Conservation (phyloP, 345 rosid genomes). For the Acer saccharum region DNA sequence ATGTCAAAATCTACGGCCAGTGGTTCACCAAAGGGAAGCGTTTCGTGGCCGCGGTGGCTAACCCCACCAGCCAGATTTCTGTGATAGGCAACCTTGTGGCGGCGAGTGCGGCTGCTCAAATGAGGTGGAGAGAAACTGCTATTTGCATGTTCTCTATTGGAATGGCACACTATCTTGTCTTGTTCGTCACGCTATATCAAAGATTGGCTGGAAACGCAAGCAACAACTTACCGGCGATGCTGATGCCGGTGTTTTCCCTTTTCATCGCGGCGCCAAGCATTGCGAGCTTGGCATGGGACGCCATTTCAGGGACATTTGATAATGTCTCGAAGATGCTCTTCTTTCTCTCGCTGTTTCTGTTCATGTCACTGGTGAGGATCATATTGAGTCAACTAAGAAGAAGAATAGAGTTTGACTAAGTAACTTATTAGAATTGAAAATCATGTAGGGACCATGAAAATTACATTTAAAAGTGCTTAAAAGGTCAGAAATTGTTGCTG, state of each 20-base stretch:
- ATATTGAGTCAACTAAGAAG: background rate
- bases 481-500: background rate
- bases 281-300: conserved; percentile 37
- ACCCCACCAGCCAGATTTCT: conserved; percentile 40
- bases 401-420: conserved; percentile 14
- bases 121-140: conserved; percentile 34
- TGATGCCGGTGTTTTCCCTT: conserved; percentile 39
- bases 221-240: conserved; percentile 28
- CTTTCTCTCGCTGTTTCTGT: conserved; percentile 39
- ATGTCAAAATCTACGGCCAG: conserved; percentile 38
- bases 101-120: conserved; percentile 28
- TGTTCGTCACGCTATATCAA: conserved; percentile 40
- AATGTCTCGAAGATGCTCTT: conserved; percentile 38
- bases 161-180: conserved; percentile 36
- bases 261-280: conserved; percentile 39
- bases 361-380: conserved; percentile 35
- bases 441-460: background rate
- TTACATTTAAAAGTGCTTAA: background rate
- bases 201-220: conserved; percentile 30
- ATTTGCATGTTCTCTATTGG: conserved; percentile 39
- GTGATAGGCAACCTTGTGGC: conserved; percentile 43
- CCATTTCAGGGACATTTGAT: conserved; percentile 34
- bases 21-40: conserved; percentile 46
- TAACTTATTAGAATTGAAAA: background rate
- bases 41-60: conserved; percentile 30